Conservation (phyloP, 1,284 basidiomycete genomes). For the Boletus smithii region DNA sequence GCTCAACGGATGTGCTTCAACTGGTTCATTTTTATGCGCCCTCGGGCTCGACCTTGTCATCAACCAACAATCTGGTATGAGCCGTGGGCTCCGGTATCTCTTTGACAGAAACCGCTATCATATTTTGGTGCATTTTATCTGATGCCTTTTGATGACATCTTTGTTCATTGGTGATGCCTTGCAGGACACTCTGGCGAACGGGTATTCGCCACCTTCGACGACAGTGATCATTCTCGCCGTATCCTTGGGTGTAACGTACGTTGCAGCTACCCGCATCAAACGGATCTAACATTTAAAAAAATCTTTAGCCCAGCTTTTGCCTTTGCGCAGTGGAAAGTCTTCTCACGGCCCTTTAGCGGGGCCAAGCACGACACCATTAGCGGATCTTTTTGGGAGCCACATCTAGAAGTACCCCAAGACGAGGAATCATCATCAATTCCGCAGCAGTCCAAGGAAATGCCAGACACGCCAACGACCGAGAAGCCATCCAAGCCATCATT, state of each 20-base stretch:
- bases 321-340: constrained; percentile 31
- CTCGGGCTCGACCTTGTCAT: constrained; percentile 56
- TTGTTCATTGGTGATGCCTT: constrained; percentile 3
- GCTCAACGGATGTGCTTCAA: constrained; percentile 51
- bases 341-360: constrained; percentile 23
- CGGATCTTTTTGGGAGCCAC: constrained; percentile 26
- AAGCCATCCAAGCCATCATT: constrained; percentile 9
- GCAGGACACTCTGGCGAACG: constrained; percentile 45
- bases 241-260: constrained; percentile 45
- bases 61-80: constrained; percentile 58
- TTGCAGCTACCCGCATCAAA: neutral
- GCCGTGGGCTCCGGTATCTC: constrained; percentile 57
- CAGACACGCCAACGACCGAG: constrained; percentile 23
- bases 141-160: neutral
- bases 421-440: constrained; percentile 19
- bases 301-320: constrained; percentile 29
- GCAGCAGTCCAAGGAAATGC: constrained; percentile 9
- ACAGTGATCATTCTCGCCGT: constrained; percentile 47
- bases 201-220: constrained; percentile 45
- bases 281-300: neutral
- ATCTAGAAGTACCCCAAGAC: constrained; percentile 19
- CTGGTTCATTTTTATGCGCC: constrained; percentile 55
- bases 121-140: constrained; percentile 42
- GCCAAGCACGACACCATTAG: constrained; percentile 15
- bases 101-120: constrained; percentile 61